These are phyloP conservation scores for Avena sativa DNA, from an alignment of 176 grass and related monocot genomes.

Conservation along the genomic window DNA sequence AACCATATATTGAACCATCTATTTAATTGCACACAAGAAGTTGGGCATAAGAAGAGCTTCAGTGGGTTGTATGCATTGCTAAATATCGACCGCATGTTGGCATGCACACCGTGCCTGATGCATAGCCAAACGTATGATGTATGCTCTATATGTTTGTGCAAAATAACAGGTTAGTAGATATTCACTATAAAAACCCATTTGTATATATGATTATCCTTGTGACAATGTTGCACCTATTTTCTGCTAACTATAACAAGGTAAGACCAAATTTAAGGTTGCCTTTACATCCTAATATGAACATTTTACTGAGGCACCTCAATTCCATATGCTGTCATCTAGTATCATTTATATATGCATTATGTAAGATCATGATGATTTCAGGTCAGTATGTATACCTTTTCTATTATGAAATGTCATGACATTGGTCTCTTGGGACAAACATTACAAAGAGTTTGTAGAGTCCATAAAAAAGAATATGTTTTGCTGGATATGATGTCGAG, in stretches of 20 bases:
- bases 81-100: neutral
- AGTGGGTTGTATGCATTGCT: neutral
- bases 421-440: neutral
- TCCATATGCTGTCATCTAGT: neutral
- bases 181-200: neutral
- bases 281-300: neutral
- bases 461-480: neutral
- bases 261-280: neutral
- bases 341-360: neutral
- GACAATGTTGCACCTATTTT: slow-evolving; percentile 5
- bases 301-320: neutral
- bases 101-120: neutral
- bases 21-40: no score
- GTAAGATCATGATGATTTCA: neutral
- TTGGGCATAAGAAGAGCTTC: neutral
- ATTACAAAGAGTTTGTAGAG: neutral
- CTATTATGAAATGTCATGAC: neutral
- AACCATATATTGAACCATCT: neutral
- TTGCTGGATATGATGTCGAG: neutral
- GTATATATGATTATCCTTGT: neutral
- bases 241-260: neutral
- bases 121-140: neutral
- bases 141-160: neutral
- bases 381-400: neutral
- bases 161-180: neutral